phyloP scores from a whole-genome alignment of 1,284 basidiomycete species.

The Cerioporus squamosus region DNA sequence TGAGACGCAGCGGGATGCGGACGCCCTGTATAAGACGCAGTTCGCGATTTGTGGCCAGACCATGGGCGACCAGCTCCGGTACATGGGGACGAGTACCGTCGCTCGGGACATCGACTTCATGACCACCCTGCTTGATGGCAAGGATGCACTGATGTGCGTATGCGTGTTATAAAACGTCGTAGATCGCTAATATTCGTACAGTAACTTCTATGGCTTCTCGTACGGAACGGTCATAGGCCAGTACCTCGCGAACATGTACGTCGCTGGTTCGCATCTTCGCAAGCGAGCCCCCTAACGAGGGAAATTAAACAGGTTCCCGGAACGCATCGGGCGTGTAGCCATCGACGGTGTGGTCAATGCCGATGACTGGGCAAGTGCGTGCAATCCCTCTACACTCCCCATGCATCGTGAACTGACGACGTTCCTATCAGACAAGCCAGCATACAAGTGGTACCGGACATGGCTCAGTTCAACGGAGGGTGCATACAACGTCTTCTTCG shows the following conservation, averaged over 20 bases:
- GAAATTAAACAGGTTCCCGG: slow-evolving; percentile 20
- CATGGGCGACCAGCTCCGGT: slow-evolving; percentile 45
- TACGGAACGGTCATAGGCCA: slow-evolving; percentile 33
- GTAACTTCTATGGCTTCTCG: slow-evolving; percentile 32
- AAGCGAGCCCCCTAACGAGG: slow-evolving; percentile 15
- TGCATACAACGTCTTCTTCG: slow-evolving; percentile 38
- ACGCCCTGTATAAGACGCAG: slow-evolving; percentile 40
- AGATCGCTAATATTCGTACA: slow-evolving; percentile 27
- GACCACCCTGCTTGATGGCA: slow-evolving; percentile 42
- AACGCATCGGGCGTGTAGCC: slow-evolving; percentile 29
- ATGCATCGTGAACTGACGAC: background rate
- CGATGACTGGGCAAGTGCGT: slow-evolving; percentile 34
- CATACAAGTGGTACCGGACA: slow-evolving; percentile 38
- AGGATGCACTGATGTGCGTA: slow-evolving; percentile 44
- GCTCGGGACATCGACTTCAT: slow-evolving; percentile 49
- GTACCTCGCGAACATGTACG: slow-evolving; percentile 32
- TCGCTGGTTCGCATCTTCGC: slow-evolving; percentile 30
- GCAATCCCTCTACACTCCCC: background rate
- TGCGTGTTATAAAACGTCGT: slow-evolving; percentile 17
- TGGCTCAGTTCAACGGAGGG: slow-evolving; percentile 37
- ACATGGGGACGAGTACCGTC: slow-evolving; percentile 49
- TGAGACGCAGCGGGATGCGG: slow-evolving; percentile 38
- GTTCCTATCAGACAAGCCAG: slow-evolving; percentile 31
- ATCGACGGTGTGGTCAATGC: slow-evolving; percentile 32
- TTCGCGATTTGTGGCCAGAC: slow-evolving; percentile 40